Evolutionary conservation across 179 eudicot genomes (phyloP).

Genomic region (Patellifolia procumbens): DNA sequence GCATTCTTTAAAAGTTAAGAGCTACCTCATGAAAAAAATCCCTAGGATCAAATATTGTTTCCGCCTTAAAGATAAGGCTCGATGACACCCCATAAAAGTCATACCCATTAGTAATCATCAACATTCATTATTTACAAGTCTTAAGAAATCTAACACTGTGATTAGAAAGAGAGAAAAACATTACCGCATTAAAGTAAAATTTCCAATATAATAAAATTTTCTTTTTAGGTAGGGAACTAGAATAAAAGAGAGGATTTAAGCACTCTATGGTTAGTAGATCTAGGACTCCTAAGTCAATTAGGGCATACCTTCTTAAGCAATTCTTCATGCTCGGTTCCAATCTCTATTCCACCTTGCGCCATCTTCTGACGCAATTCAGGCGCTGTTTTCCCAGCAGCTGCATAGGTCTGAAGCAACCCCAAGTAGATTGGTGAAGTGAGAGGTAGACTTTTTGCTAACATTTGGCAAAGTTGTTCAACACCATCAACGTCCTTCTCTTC

Average conservation of each 20-base stretch:
- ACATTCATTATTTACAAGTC: background rate
- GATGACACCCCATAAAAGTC: background rate
- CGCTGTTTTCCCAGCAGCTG: conserved; percentile 44
- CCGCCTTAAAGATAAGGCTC: background rate
- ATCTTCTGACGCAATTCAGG: conserved; percentile 39
- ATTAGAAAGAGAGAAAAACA: background rate
- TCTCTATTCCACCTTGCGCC: background rate
- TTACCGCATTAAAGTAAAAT: background rate
- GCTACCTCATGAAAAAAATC: too few relatives aligned
- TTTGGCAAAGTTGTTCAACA: conserved; percentile 49
- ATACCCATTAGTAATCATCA: background rate
- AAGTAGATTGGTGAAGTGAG: conserved; percentile 42
- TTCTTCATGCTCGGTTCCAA: background rate
- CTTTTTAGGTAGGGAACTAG: background rate
- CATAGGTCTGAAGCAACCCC: conserved; percentile 50
- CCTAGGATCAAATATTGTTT: background rate
- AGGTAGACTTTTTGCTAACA: conserved; percentile 41
- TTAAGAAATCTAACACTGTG: background rate
- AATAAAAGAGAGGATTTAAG: background rate
- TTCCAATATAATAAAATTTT: background rate
- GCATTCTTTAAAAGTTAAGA: too few relatives aligned
- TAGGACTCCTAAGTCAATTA: background rate
- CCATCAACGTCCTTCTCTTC: conserved; percentile 52
- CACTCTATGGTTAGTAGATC: background rate
- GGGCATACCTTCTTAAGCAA: conserved; percentile 13